Percentiles rank a stretch among this genome's conserved stretches.
Conservation (phyloP, 192 early-diverging fungal species). For the Chytriomyces sp. region DNA sequence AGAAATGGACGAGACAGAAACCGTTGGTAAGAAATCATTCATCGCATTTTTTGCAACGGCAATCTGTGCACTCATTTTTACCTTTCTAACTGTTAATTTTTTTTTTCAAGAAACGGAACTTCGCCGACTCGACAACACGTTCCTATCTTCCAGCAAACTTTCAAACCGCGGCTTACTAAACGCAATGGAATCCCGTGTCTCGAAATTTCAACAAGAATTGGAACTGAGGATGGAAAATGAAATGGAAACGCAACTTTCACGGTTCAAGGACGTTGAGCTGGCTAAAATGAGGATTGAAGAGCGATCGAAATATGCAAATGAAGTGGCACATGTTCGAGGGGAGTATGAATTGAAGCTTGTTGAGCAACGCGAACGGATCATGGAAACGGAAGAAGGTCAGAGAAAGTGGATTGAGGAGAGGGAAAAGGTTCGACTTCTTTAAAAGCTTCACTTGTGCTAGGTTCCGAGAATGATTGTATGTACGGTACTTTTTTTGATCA, state of each 20-base stretch:
- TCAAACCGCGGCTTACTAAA: slow-evolving; percentile 1
- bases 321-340: slow-evolving; percentile 29
- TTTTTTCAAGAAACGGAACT: slow-evolving; percentile 13
- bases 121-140: slow-evolving; percentile 9
- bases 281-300: slow-evolving; percentile 54
- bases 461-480: too few species aligned
- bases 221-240: slow-evolving; percentile 38
- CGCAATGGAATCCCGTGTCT: slow-evolving; percentile 47
- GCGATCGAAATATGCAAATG: slow-evolving; percentile 33
- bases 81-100: neutral
- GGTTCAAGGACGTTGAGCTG: slow-evolving; percentile 56
- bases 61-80: neutral
- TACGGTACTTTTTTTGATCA: neutral
- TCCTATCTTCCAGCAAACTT: neutral
- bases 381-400: slow-evolving; percentile 29
- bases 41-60: neutral
- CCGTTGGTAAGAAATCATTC: slow-evolving; percentile 37
- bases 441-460: too few species aligned
- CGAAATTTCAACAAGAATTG: slow-evolving; percentile 48
- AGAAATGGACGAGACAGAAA: slow-evolving; percentile 46
- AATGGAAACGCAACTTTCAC: slow-evolving; percentile 37
- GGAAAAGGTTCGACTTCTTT: slow-evolving; percentile 34
- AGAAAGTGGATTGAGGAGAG: slow-evolving; percentile 37
- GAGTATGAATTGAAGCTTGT: slow-evolving; percentile 38
- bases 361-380: slow-evolving; percentile 29